Conservation (phyloP, 169 alveolate genomes). For the Eimeria tenella region DNA sequence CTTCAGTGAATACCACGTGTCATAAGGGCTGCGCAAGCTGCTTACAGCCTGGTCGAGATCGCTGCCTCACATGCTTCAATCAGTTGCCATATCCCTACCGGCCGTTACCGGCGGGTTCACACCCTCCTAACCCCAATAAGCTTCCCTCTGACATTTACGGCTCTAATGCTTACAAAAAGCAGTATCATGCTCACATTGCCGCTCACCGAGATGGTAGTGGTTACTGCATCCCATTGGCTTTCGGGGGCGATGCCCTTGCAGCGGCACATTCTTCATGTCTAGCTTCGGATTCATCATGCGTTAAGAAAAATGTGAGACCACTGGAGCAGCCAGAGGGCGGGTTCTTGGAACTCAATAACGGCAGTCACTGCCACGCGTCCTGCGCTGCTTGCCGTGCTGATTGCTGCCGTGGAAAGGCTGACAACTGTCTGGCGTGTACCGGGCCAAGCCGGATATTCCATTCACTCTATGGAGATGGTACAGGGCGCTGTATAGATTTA, state of each 20-base stretch:
- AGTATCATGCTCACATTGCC: slow-evolving; percentile 47
- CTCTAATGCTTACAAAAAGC: neutral
- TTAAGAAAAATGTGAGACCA: neutral
- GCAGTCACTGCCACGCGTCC: slow-evolving; percentile 68
- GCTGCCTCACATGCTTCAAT: slow-evolving; percentile 52
- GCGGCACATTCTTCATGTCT: neutral
- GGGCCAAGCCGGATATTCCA: slow-evolving; percentile 3
- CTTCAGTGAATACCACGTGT: neutral
- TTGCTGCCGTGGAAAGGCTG: slow-evolving; percentile 65
- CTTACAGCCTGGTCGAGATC: slow-evolving; percentile 54
- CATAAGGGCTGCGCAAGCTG: slow-evolving; percentile 67
- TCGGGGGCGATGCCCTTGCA: slow-evolving; percentile 15
- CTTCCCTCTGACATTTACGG: neutral
- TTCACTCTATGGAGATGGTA: slow-evolving; percentile 68
- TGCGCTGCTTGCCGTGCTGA: slow-evolving; percentile 73
- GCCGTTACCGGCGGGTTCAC: neutral
- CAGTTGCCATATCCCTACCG: slow-evolving; percentile 46
- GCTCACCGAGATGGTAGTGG: slow-evolving; percentile 74
- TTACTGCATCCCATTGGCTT: slow-evolving; percentile 50
- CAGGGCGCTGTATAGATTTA: slow-evolving; percentile 64
- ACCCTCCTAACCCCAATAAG: neutral
- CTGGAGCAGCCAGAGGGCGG: neutral
- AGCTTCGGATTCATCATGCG: neutral
- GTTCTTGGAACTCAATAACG: neutral
- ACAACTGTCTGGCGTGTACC: slow-evolving; percentile 75